Base-by-base conservation (phyloP, 2,329 filamentous ascomycete genomes). In the Verruconis gallopava region DNA sequence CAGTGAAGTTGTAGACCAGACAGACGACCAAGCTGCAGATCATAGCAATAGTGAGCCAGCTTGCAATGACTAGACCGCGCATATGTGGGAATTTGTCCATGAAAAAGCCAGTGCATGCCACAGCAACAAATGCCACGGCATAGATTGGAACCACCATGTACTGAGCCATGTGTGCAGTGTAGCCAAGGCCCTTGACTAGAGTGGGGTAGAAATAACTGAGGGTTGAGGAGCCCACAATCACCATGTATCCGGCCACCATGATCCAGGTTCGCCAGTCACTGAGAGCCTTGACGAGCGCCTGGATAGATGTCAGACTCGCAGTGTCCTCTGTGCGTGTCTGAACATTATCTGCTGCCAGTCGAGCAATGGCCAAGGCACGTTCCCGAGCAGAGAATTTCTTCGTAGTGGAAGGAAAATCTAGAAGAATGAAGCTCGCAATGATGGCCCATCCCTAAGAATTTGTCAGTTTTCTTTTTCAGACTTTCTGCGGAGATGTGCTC, bases 151-250 rank as follows among this genome's bases (percentile, higher is more conserved):
- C 59, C 2, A 47, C 36, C 46, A 72, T 71, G 55, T 71, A 71
- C 45, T 72, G 69, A 0, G 68, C 66, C 34, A 60, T 60, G 14
- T 59, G 55, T 3, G 57, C 55, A 2, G 55, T 62, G 48, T 71
- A 73, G 15, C 69, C 69, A 0, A 74, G 61, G 2, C 64, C 66
- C n/a, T 64, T 54, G 36, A 73, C 67, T 5, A 72, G 58, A 0
- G 67, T 70, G 0, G 68, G 69, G 48, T 72, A 72, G 51, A 73
- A 73, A 56, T 73, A 73, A 2, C 64, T 66, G 12, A 72, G 58
- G 0, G 70, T 72, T 1, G 63, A 66, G 1, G 67, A 66, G 2
- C 70, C 67, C 32, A 63, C 62, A 37, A 65, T 65, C 35, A 58
- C 63, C 60, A 72, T 69, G 50, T 69, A 72, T 2, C 69, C 63